phyloP scores from a whole-genome alignment of 2,329 filamentous ascomycete species.

The Claviceps arundinis region DNA sequence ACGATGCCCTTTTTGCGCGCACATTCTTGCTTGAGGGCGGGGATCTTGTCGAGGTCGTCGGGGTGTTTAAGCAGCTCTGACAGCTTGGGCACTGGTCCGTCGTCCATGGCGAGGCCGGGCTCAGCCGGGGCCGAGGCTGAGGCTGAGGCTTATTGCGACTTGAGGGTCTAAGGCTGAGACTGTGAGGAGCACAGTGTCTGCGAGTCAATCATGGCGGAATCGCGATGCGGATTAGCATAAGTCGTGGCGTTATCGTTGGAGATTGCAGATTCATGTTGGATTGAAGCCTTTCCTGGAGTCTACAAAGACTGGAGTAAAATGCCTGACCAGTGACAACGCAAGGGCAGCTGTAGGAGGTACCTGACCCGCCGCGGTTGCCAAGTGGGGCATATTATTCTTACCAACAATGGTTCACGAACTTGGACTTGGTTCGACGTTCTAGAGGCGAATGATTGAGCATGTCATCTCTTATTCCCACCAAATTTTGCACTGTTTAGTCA shows the following conservation, averaged over 20 bases:
- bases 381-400: too few species aligned
- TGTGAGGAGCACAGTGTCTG: not conserved
- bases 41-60: conserved; percentile 94
- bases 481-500: too few species aligned
- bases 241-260: not conserved
- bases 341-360: too few species aligned
- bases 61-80: conserved; percentile 88
- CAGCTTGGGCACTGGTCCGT: conserved; percentile 63
- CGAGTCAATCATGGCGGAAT: not conserved
- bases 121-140: not conserved
- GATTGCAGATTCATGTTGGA: too few species aligned
- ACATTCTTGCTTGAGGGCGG: conserved; percentile 81
- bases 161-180: not conserved
- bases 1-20: conserved; percentile 84
- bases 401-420: too few species aligned
- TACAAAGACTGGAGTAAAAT: too few species aligned
- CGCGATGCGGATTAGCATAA: not conserved
- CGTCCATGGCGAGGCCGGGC: conserved; percentile 24
- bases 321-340: too few species aligned
- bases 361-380: too few species aligned
- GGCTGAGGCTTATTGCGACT: not conserved
- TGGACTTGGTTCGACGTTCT: too few species aligned
- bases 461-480: too few species aligned
- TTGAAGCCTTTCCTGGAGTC: too few species aligned
- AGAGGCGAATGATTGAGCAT: too few species aligned